phyloP scores from a whole-genome alignment of 2,329 filamentous ascomycete genomes.

The Aphanocladium album region DNA sequence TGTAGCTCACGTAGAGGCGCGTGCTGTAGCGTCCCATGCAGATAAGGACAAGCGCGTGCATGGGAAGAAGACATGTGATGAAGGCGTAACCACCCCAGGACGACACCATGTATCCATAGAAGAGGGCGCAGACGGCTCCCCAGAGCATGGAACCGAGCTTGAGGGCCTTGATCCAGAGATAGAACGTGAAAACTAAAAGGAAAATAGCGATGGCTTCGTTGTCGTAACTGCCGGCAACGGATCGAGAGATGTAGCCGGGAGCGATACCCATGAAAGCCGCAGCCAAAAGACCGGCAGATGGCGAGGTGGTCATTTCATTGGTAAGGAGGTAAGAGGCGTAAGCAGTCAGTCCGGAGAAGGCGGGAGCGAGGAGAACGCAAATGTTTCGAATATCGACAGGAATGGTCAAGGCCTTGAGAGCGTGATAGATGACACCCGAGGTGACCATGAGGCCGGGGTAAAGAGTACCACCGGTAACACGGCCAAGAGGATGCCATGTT shows the following conservation, averaged over 20 bases:
- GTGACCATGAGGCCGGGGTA: conserved; percentile 99
- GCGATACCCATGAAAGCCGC: conserved; percentile 96
- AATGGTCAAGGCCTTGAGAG: conserved; percentile 80
- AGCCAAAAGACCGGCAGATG: conserved; percentile 89
- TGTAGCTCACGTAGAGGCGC: conserved; percentile 92
- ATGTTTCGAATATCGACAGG: conserved; percentile 99
- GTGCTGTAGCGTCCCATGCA: conserved; percentile 96
- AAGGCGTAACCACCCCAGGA: conserved; percentile 99
- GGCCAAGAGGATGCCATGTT: conserved; percentile 98
- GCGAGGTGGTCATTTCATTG: conserved; percentile 93
- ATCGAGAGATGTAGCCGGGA: conserved; percentile 95
- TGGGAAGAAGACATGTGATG: conserved; percentile 93
- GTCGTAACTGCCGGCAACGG: conserved; percentile 96
- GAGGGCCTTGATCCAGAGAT: conserved; percentile 96
- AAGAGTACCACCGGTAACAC: conserved; percentile 96
- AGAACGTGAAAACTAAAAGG: conserved; percentile 96
- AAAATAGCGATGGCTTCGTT: conserved; percentile 99
- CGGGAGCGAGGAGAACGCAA: conserved; percentile 92
- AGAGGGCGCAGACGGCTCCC: conserved; percentile 89
- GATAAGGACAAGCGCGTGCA: conserved; percentile 90
- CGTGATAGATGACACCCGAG: conserved; percentile 92
- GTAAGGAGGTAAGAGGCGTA: conserved; percentile 92
- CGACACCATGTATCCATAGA: conserved; percentile 99
- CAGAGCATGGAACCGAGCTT: conserved; percentile 96
- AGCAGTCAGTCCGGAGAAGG: conserved; percentile 88